Evolutionary conservation across 148 eudicot genomes (phyloP), one percentile per base, ranked within the genome.

Genomic region (Camellia lanceoleosa): DNA sequence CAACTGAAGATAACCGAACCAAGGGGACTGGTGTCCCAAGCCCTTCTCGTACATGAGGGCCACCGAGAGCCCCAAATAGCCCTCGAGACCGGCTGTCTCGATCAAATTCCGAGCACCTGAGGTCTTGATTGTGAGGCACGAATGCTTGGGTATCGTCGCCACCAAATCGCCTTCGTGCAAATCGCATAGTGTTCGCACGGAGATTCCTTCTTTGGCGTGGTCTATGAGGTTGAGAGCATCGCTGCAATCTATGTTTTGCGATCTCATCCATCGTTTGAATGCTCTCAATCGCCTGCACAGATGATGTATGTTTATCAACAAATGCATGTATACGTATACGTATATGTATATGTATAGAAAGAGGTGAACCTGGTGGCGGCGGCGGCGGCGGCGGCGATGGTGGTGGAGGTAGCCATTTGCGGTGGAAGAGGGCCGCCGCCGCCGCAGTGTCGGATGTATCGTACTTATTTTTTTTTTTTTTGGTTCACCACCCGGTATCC

Each of bases 21-120:
- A 96, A 43, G 86, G 86, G 15, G 99, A 93, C 4, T 7, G 56
- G 18, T 85, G 76, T 0, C 90, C 92, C 74, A 96, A 80, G 84
- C 97, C 89, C 77, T 82, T 85, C 86, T 96, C 99, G 73, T 88
- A 93, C 99, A 96, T 96, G 18, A 96, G 18, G 5, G 95, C 99
- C 2, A 93, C 88, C 6, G 91, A 81, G 0, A 96, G 89, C 14
- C 88, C 98, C 30, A 93, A 72, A 58, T 38, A 13, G 3, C 97
- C 95, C 3, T 88, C 95, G 46, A 93, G 89, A 3, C 80, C 87
- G 3, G 90, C 82, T 1, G 83, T 82, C 20, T 92, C 90, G 68
- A 95, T 93, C 64, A 92, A 59, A 19, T 75, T 44, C 63, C 87
- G 61, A 43, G 92, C 96, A 54, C 84, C 83, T 4, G 98, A 88